These are phyloP conservation scores for Suillus weaverae DNA, from an alignment of 768 basidiomycete species.

Conservation along the genomic window DNA sequence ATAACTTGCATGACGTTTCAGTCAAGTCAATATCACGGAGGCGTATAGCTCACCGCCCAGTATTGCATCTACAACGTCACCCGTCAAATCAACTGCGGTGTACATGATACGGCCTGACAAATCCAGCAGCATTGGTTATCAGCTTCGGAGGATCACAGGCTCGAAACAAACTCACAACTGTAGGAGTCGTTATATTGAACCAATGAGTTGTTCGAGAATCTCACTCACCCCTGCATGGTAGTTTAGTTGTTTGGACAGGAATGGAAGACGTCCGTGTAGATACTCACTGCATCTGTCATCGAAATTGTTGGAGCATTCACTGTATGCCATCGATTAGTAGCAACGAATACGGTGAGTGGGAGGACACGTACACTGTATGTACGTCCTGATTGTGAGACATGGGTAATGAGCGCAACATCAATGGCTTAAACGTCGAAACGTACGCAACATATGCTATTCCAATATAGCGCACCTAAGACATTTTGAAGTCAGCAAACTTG, in stretches of 20 bases:
- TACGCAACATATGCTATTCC: too few relatives aligned
- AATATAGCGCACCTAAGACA: neutral
- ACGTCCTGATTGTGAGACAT: neutral
- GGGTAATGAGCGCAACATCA: neutral
- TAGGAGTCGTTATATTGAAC: neutral
- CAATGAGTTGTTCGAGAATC: neutral
- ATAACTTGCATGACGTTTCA: neutral
- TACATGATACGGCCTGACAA: neutral
- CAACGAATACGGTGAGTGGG: neutral
- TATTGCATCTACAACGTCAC: neutral
- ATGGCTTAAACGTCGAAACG: neutral
- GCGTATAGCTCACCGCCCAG: neutral
- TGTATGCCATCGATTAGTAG: neutral
- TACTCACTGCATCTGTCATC: neutral
- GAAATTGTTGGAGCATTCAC: neutral
- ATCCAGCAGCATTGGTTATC: neutral
- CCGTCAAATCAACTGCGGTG: neutral
- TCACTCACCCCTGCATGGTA: neutral
- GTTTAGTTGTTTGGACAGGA: neutral
- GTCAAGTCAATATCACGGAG: neutral
- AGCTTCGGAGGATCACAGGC: neutral
- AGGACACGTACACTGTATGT: neutral
- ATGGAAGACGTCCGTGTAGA: neutral
- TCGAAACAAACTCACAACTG: neutral
- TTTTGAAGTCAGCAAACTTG: neutral